Conservation (phyloP, 1,139 yeast genomes). For the Wickerhamomyces sp. region DNA sequence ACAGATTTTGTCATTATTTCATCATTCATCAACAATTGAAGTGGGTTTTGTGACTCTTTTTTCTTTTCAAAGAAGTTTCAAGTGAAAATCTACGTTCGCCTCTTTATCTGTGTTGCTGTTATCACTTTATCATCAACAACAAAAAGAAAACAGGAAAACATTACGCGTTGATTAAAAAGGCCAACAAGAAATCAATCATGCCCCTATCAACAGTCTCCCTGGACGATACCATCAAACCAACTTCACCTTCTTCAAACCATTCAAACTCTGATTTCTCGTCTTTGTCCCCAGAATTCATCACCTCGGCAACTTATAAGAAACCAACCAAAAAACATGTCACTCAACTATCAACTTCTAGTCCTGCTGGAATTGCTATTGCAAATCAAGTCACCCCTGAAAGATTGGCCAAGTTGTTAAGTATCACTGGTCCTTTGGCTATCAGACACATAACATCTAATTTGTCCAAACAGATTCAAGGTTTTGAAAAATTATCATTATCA, state of each 20-base stretch:
- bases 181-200: not conserved
- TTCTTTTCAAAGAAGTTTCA: too few relatives aligned
- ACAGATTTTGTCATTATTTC: too few relatives aligned
- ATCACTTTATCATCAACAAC: not conserved
- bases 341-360: slow-evolving; percentile 67
- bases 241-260: slow-evolving; percentile 21
- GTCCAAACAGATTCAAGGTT: slow-evolving; percentile 70
- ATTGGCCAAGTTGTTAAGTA: slow-evolving; percentile 60
- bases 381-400: slow-evolving; percentile 78
- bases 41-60: too few relatives aligned
- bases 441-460: slow-evolving; percentile 83
- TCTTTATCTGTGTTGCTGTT: not conserved
- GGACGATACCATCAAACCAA: slow-evolving; percentile 20
- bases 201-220: slow-evolving; percentile 6
- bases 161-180: not conserved
- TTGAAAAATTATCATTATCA: slow-evolving; percentile 74
- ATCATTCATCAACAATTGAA: too few relatives aligned
- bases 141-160: not conserved
- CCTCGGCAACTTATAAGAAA: slow-evolving; percentile 22
- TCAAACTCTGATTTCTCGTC: slow-evolving; percentile 18
- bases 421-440: slow-evolving; percentile 86
- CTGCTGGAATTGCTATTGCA: slow-evolving; percentile 87
- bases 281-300: slow-evolving; percentile 21
- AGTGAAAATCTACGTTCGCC: too few relatives aligned
- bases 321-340: slow-evolving; percentile 24